Conservation (phyloP, 768 basidiomycete species). For the Russula virescens region DNA sequence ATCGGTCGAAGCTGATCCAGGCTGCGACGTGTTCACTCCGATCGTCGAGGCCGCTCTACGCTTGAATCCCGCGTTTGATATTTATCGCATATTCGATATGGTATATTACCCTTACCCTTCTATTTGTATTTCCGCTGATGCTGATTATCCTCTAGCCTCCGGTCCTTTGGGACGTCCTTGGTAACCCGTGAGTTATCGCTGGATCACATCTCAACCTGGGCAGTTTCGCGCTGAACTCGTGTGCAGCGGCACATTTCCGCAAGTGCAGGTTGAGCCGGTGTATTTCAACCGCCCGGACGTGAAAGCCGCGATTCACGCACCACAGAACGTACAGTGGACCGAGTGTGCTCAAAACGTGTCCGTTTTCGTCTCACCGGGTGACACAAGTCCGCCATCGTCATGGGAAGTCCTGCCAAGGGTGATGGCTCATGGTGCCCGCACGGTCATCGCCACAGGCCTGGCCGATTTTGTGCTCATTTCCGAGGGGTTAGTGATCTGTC, state of each 20-base stretch:
- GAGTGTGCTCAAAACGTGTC: constrained; percentile 2
- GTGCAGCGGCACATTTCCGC: constrained; percentile 19
- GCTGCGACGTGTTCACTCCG: constrained; percentile 12
- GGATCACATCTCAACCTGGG: too few species aligned
- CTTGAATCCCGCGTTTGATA: constrained; percentile 23
- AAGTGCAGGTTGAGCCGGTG: constrained; percentile 19
- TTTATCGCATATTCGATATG: constrained; percentile 23
- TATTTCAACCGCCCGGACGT: constrained; percentile 24
- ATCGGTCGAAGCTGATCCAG: constrained; percentile 6
- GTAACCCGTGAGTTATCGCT: constrained; percentile 17
- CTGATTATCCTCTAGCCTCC: constrained; percentile 11
- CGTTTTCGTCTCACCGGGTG: constrained; percentile 10
- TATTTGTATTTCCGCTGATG: not conserved
- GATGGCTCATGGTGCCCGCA: constrained; percentile 7
- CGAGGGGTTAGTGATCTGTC: constrained; percentile 24
- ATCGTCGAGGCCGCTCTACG: constrained; percentile 7
- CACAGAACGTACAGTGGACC: constrained; percentile 17
- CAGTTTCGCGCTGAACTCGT: not conserved
- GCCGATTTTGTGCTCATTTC: constrained; percentile 13
- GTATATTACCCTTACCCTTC: not conserved
- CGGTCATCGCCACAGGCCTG: constrained; percentile 15
- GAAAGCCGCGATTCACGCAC: constrained; percentile 24
- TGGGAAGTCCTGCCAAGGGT: constrained; percentile 15
- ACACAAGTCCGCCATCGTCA: constrained; percentile 2
- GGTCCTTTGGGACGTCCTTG: constrained; percentile 22